These are phyloP conservation scores for Penicillium cosmopolitanum DNA, from an alignment of 495 filamentous ascomycete species.

Conservation along the genomic window DNA sequence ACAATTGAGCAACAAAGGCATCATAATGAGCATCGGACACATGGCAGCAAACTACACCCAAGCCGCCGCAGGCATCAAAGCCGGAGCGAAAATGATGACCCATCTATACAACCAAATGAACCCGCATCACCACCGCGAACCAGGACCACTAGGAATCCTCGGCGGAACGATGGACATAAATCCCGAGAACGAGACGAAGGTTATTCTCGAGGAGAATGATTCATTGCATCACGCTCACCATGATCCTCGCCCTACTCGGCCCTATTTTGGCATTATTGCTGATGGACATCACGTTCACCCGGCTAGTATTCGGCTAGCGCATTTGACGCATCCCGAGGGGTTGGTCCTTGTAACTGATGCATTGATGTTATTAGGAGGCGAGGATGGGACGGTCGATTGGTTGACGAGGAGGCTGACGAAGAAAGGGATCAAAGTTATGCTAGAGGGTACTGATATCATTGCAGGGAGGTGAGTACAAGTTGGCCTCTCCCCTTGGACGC, in stretches of 20 bases:
- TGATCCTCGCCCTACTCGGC: slow-evolving; percentile 15
- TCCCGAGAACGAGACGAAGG: slow-evolving; percentile 3
- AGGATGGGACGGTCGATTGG: slow-evolving; percentile 69
- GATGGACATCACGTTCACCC: slow-evolving; percentile 57
- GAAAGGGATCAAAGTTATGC: slow-evolving; percentile 56
- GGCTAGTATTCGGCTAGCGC: slow-evolving; percentile 44
- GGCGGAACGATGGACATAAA: slow-evolving; percentile 4
- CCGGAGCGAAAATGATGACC: slow-evolving; percentile 71
- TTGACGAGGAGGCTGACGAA: slow-evolving; percentile 65
- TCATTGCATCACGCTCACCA: not conserved
- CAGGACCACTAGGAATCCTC: slow-evolving; percentile 50
- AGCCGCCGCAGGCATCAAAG: slow-evolving; percentile 55
- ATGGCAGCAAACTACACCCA: slow-evolving; percentile 67
- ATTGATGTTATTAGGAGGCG: slow-evolving; percentile 56
- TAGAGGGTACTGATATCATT: slow-evolving; percentile 63
- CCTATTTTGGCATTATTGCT: slow-evolving; percentile 55
- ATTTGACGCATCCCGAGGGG: slow-evolving; percentile 41
- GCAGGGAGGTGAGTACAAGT: slow-evolving; percentile 60
- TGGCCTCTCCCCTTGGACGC: not conserved
- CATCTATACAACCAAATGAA: slow-evolving; percentile 84
- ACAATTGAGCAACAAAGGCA: slow-evolving; percentile 50
- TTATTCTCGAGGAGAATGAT: not conserved
- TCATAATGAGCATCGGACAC: slow-evolving; percentile 65
- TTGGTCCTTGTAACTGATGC: slow-evolving; percentile 55
- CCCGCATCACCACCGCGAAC: slow-evolving; percentile 70